These are phyloP conservation scores for Colletotrichum truncatum DNA, from an alignment of 2,329 filamentous ascomycete genomes.

Conservation along the genomic window DNA sequence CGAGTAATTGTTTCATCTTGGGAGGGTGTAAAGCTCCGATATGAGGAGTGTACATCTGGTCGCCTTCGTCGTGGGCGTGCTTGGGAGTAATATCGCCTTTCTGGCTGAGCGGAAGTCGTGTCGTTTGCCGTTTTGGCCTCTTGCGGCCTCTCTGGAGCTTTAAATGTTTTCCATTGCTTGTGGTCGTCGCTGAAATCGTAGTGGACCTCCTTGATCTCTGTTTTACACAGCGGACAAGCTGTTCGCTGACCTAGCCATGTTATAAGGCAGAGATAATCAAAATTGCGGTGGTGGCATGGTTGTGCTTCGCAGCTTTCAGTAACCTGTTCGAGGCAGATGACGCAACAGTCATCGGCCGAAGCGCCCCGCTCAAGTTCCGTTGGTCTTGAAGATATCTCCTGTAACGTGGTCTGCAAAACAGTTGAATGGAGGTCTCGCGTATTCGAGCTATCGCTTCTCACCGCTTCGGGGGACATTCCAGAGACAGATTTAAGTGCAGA, in stretches of 20 bases:
- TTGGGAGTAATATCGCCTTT: conserved; percentile 10
- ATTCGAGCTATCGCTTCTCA: conserved; percentile 24
- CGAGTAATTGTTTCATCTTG: conserved; percentile 55
- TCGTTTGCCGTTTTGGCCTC: neutral
- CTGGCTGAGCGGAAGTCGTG: neutral
- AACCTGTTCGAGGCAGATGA: conserved; percentile 85
- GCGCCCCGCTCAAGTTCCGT: conserved; percentile 20
- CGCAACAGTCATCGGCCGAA: conserved; percentile 65
- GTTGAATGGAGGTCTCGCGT: conserved; percentile 48
- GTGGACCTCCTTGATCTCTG: conserved; percentile 64
- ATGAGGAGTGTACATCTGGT: conserved; percentile 30
- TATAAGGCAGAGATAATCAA: conserved; percentile 85
- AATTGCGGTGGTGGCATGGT: conserved; percentile 83
- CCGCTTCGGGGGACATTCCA: conserved; percentile 25
- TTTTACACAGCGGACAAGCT: conserved; percentile 82
- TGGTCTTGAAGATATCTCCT: conserved; percentile 44
- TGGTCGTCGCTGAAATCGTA: conserved; percentile 58
- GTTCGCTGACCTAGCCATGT: conserved; percentile 81
- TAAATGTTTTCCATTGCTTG: conserved; percentile 65
- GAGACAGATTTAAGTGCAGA: neutral
- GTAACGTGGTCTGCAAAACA: conserved; percentile 55
- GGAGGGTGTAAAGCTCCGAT: conserved; percentile 32
- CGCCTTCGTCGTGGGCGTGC: conserved; percentile 17
- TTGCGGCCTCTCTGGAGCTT: conserved; percentile 29
- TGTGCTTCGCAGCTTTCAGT: conserved; percentile 75